Evolutionary conservation across 176 grass and related monocot genomes (phyloP).

Genomic region (Oropetium thomaeum): DNA sequence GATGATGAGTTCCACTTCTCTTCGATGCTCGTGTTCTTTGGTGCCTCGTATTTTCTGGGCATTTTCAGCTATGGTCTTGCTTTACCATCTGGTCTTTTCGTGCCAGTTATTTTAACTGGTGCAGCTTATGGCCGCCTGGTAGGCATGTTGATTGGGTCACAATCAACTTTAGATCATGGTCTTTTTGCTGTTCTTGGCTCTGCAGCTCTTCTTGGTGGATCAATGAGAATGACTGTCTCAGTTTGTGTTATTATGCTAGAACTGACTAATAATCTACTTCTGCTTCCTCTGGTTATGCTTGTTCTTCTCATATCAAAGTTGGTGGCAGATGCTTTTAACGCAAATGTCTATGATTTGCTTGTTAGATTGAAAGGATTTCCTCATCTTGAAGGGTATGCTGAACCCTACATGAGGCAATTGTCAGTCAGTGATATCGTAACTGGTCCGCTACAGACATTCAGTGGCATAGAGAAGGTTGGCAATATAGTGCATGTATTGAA

Average conservation of each 20-base stretch:
- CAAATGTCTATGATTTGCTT: slow-evolving; percentile 81
- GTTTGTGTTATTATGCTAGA: slow-evolving; percentile 87
- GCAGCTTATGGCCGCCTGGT: slow-evolving; percentile 81
- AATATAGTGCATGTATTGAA: slow-evolving; percentile 76
- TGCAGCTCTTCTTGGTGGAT: slow-evolving; percentile 84
- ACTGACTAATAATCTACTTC: slow-evolving; percentile 80
- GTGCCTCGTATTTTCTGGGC: slow-evolving; percentile 75
- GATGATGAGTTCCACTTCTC: slow-evolving; percentile 69
- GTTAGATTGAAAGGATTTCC: slow-evolving; percentile 91
- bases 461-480: slow-evolving; percentile 75
- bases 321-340: slow-evolving; percentile 79
- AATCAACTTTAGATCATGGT: slow-evolving; percentile 73
- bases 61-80: slow-evolving; percentile 95
- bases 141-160: slow-evolving; percentile 70
- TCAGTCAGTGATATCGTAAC: slow-evolving; percentile 88
- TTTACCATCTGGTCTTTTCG: slow-evolving; percentile 79
- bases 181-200: slow-evolving; percentile 93
- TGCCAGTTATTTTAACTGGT: slow-evolving; percentile 90
- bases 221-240: slow-evolving; percentile 95
- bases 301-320: slow-evolving; percentile 92
- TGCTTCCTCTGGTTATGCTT: slow-evolving; percentile 93
- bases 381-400: slow-evolving; percentile 83
- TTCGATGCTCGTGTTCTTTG: slow-evolving; percentile 77
- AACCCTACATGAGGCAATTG: slow-evolving; percentile 92
- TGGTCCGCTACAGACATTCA: slow-evolving; percentile 72